Base-by-base conservation (phyloP, 23 red algal species). In the Rhodosorus marinus region DNA sequence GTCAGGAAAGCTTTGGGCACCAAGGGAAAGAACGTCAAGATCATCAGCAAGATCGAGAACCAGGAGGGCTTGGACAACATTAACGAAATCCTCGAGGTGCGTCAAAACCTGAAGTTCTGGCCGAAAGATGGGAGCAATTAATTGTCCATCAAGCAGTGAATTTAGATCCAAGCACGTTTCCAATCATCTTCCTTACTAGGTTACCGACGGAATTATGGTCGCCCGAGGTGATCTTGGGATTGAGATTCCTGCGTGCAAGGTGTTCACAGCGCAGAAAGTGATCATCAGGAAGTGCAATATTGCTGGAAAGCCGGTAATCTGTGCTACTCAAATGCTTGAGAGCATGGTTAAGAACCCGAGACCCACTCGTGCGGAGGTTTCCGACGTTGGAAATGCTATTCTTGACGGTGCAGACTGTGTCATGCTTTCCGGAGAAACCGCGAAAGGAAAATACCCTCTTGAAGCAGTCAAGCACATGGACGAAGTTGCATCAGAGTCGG, bases 21-120 rank as follows among this genome's bases (percentile, higher is more conserved):
- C 42, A 40, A 77, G 28, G 88, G 76, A 32, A 35, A 58, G 36
- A 35, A 54, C 25, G 81, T 92, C 51, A 92, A 92, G 66, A 95
- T 95, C 32, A 79, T 95, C 50, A 81, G 72, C 24, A 95, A 95
- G 52, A 95, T 95, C 57, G 88, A 95, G 78, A 95, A 82, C 59
- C 71, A 83, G 33, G 72, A 95, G 53, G 88, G 88, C 24, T 51
- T 83, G 47, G 27, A 79, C 28, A 81, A 83, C 49, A 67, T 95
- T 51, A 71, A 77, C 34, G 72, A 49, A 2, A 77, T 95, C 31
- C 24, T 95, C 29, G n/a, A n/a, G n/a, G n/a, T n/a, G n/a, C n/a
- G n/a, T n/a, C 35, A 15, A 49, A 49, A 3, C 1, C n/a, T n/a
- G n/a, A n/a, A n/a, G n/a, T n/a, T n/a, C n/a, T n/a, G n/a, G n/a